Evolutionary conservation across 768 basidiomycete species (phyloP), one percentile per base, ranked within the genome.

Genomic region (Lactifluus volemus): DNA sequence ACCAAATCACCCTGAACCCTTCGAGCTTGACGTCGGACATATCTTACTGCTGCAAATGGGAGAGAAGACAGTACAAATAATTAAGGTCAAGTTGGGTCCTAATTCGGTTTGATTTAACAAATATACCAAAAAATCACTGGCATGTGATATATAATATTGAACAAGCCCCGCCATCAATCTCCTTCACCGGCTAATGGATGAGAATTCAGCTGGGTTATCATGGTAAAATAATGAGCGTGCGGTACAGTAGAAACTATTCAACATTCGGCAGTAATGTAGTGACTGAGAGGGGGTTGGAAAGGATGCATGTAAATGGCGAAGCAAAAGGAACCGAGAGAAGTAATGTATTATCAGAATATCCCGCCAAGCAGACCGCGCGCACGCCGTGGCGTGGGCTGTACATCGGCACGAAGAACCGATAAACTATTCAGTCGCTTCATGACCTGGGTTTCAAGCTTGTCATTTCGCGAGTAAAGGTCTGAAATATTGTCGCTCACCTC

Each of bases 401-500:
- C 80, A 70, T 96, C 92, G 30, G 90, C 78, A 45, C 94, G 88
- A 38, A 98, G 81, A 42, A 91, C 91, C 19, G 92, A 92, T 47
- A 98, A 75, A 66, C 90, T 86, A 70, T 95, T 95, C 39, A 99
- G 83, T 65, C 93, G 94, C 70, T 94, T 91, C 90, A 95, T 96
- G 53, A 95, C 92, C 89, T 92, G 67, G 0, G 25, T 25, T 25
- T 25, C 25, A 25, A 25, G 25, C 25, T 25, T 25, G 2, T 1
- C 25, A 25, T 1, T 25, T 2, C 25, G 25, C 25, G 25, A 25
- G 25, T 25, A 25, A 25, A 25, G 54, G 12, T 6, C 29, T 44
- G 15, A 21, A 34, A 34, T 25, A 25, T 25, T 25, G 47, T n/a
- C 32, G 65, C 72, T 63, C 64, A 88, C 91, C 81, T 95, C 91